phyloP scores from a whole-genome alignment of 1,284 basidiomycete genomes.

The Cutaneotrichosporon sp. region DNA sequence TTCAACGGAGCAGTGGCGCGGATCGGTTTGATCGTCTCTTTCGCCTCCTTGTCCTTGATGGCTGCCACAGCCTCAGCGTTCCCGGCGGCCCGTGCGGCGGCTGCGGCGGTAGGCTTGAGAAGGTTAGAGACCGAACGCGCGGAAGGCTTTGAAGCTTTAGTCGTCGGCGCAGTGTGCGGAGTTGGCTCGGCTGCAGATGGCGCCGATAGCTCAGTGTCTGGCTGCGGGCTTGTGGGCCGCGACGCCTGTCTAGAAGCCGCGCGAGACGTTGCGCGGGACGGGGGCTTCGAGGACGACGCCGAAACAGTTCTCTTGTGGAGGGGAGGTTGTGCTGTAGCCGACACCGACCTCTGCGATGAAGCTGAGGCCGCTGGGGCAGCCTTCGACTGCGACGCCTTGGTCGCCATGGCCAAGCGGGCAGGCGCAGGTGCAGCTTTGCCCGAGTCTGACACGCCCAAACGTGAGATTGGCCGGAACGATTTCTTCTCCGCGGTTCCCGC shows the following conservation, averaged over 20 bases:
- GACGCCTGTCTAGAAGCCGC: background rate
- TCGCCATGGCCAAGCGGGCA: constrained; percentile 9
- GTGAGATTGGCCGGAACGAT: constrained; percentile 14
- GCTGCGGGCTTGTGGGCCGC: background rate
- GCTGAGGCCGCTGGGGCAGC: background rate
- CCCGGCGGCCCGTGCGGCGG: constrained; percentile 15
- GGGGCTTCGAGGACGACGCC: background rate
- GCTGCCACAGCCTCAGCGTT: background rate
- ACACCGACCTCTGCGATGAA: background rate
- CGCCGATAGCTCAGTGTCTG: background rate
- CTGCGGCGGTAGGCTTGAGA: constrained; percentile 19
- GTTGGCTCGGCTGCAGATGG: background rate
- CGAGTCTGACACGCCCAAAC: background rate
- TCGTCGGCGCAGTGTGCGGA: background rate
- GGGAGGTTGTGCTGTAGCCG: no score
- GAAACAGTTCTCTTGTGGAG: background rate
- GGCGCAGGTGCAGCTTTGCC: constrained; percentile 16
- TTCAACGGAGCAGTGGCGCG: background rate
- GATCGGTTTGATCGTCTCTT: background rate
- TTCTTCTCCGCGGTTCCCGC: constrained; percentile 6
- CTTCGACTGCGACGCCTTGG: constrained; percentile 1
- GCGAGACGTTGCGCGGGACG: background rate
- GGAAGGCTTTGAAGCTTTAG: background rate
- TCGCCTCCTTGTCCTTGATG: constrained; percentile 1
- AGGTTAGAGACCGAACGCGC: constrained; percentile 1